Evolutionary conservation across 1,284 basidiomycete species (phyloP).

Genomic region (Trichosporon faecale): DNA sequence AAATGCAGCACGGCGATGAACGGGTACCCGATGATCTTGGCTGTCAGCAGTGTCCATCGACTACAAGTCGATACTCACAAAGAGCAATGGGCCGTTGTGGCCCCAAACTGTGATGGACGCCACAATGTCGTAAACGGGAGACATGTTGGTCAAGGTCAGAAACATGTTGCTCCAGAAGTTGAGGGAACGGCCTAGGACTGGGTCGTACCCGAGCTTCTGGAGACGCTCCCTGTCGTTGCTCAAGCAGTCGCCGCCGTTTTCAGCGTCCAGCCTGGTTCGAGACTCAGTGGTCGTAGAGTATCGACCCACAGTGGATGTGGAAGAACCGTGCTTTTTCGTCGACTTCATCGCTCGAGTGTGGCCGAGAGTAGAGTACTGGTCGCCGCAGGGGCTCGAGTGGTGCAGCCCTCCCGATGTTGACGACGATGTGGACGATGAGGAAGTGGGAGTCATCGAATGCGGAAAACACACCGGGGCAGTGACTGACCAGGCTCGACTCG

Average conservation of each 20-base stretch:
- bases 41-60: neutral
- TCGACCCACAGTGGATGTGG: neutral
- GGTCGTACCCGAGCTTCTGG: conserved; percentile 12
- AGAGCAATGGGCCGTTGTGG: neutral
- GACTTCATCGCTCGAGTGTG: neutral
- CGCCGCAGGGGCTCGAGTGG: neutral
- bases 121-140: conserved; percentile 1
- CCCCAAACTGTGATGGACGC: neutral
- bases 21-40: conserved; percentile 10
- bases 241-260: neutral
- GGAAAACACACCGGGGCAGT: neutral
- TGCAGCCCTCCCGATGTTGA: neutral
- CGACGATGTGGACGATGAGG: neutral
- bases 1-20: conserved; percentile 1
- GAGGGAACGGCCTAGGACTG: conserved; percentile 1
- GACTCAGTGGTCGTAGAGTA: neutral
- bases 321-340: neutral
- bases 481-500: too few species aligned
- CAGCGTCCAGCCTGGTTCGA: neutral
- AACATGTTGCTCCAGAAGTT: conserved; percentile 4
- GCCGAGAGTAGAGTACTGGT: neutral
- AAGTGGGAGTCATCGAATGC: neutral
- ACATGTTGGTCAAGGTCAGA: conserved; percentile 4
- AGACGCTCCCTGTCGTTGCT: neutral
- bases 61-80: neutral